Evolutionary conservation across 176 grass and related monocot genomes (phyloP).

Genomic region (Oryza coarctata): DNA sequence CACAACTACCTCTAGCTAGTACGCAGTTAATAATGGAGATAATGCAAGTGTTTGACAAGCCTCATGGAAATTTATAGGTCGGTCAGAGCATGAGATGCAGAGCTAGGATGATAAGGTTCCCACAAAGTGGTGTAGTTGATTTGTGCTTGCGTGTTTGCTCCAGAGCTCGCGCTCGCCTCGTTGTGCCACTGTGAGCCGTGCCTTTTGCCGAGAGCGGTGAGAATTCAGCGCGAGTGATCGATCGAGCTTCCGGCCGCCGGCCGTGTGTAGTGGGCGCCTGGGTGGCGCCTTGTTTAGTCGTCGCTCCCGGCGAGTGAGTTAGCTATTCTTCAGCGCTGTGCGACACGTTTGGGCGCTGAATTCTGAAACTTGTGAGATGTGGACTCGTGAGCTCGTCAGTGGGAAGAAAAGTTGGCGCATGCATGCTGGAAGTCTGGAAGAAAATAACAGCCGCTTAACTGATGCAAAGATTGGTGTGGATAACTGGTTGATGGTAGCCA

Average conservation of each 20-base stretch:
- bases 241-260: slow-evolving; percentile 2
- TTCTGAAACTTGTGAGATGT: neutral
- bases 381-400: neutral
- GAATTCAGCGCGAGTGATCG: neutral
- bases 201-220: slow-evolving; percentile 15
- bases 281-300: neutral
- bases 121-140: slow-evolving; percentile 25
- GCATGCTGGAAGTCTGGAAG: neutral
- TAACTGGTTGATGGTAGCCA: neutral
- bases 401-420: neutral
- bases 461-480: neutral
- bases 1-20: neutral
- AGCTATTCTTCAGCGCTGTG: neutral
- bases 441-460: neutral
- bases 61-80: slow-evolving; percentile 34
- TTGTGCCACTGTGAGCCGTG: slow-evolving; percentile 12
- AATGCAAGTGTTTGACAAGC: neutral
- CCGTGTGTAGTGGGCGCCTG: slow-evolving; percentile 13
- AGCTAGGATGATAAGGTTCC: neutral
- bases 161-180: neutral
- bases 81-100: neutral
- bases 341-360: slow-evolving; percentile 27
- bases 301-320: neutral
- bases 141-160: neutral
- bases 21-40: neutral